phyloP scores from a whole-genome alignment of 2,329 filamentous ascomycete genomes.

The Epichloe sylvatica region DNA sequence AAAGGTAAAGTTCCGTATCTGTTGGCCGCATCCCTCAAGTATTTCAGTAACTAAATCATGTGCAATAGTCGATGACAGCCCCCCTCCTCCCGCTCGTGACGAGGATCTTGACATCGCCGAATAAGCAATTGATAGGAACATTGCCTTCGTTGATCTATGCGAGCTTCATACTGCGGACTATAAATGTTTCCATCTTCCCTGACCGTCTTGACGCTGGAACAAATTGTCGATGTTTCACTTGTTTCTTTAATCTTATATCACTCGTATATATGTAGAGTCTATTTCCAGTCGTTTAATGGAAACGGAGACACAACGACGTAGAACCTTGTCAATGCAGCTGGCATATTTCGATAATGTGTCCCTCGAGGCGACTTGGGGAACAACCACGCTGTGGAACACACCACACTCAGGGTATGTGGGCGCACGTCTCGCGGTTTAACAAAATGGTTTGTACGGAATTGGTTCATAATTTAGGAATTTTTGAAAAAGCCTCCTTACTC shows the following conservation, averaged over 20 bases:
- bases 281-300: constrained; percentile 11
- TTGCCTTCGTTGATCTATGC: not conserved
- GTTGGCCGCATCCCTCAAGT: not conserved
- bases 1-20: constrained; percentile 50
- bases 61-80: constrained; percentile 42
- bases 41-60: not conserved
- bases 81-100: constrained; percentile 59
- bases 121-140: constrained; percentile 21
- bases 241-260: not conserved
- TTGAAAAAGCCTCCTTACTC: not conserved
- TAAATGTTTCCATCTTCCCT: constrained; percentile 5
- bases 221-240: not conserved
- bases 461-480: not conserved
- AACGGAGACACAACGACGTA: constrained; percentile 13
- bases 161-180: constrained; percentile 4
- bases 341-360: constrained; percentile 1
- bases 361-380: not conserved
- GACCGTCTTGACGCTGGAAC: constrained; percentile 8
- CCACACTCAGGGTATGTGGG: constrained; percentile 1
- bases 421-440: constrained; percentile 4
- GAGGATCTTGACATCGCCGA: constrained; percentile 96
- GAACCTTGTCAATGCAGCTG: constrained; percentile 4
- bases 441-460: constrained; percentile 6
- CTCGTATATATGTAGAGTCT: constrained; percentile 9
- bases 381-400: constrained; percentile 1